Evolutionary conservation across 805 yeast genomes (phyloP), one percentile per base, ranked within the genome.

Genomic region (Schizosaccharomyces lindneri): DNA sequence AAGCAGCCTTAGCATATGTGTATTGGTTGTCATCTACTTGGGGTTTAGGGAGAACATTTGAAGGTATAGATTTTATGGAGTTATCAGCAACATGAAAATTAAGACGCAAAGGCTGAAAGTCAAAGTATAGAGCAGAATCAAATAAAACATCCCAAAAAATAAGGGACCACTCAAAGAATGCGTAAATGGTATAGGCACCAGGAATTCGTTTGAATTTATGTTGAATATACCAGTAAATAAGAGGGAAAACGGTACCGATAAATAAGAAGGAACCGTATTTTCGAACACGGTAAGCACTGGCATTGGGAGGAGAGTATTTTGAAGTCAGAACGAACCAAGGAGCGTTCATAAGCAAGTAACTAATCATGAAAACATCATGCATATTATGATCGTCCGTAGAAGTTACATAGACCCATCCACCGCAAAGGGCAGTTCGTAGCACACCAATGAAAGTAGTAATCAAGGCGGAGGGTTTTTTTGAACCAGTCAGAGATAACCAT

Each of bases 341-440:
- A 48, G 90, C 75, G 1, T 97, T 89, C 64, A 90, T 76, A 1
- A 88, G 79, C 63, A 93, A 84, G 72, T 93, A 93, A 32, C 84
- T 70, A 64, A 93, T 87, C 98, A 93, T 93, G 70, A 90, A 90
- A 55, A 93, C 81, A 69, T 93, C 97, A 70, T 93, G 98, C 74
- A 84, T 82, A 72, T 90, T 95, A 67, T 90, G 97, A 70, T 93
- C 96, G 71, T 93, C 98, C 0, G 97, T 87, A 5, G 95, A 85
- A 1, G 98, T 93, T 65, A 93, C 85, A 70, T 93, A 93, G 6
- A 94, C 95, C 97, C 97, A 93, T 13, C 97, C 97, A 69, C 98
- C 98, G 69, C 97, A 93, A 1, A 95, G 84, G 62, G 93, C 79
- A 0, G 98, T 93, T 72, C 98, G 81, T n/a, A 85, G 62, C 1